Evolutionary conservation across 2,329 filamentous ascomycete genomes (phyloP), one percentile per base, ranked within the genome.

Genomic region (Rosellinia necatrix): DNA sequence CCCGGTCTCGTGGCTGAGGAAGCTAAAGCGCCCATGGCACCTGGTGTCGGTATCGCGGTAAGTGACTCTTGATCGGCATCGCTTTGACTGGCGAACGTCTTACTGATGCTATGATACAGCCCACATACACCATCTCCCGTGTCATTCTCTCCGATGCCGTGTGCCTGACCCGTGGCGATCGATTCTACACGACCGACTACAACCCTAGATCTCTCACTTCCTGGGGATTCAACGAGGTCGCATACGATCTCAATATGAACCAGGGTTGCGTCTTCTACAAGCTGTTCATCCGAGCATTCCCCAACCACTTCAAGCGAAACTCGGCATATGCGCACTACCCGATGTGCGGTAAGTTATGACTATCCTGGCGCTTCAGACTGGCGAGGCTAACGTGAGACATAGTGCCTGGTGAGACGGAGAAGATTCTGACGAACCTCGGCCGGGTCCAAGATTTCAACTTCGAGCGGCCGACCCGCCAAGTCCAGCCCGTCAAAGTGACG

Each of bases 241-340:
- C 89, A 17, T 90, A 87, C 53, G 89, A 96, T 64, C 74, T 86
- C 19, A 84, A 81, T 56, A 74, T 93, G 62, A 89, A 94, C 72
- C 87, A 94, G 68, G 91, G 91, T 42, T 91, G 88, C 64, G 84
- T 92, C 10, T 90, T 93, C 73, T 92, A 92, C 78, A 96, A 94
- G 76, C 80, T 96, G 30, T 88, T 92, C 69, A 77, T 90, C 30
- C 83, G 88, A 4, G 89, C 90, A 0, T 91, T 96, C 78, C 91
- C 91, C 1, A 81, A 89, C 62, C 88, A 91, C 74, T 93, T 92
- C 79, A 84, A 83, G 69, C 74, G 79, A 17, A 87, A 94, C 75
- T 92, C 88, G 0, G 85, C 92, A 51, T 96, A 93, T 61, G 90
- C 89, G 0, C 89, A 92, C 68, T 92, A 88, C 68, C 89, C 86